Evolutionary conservation across 768 basidiomycete genomes (phyloP).

Genomic region (Lactifluus rugatus): DNA sequence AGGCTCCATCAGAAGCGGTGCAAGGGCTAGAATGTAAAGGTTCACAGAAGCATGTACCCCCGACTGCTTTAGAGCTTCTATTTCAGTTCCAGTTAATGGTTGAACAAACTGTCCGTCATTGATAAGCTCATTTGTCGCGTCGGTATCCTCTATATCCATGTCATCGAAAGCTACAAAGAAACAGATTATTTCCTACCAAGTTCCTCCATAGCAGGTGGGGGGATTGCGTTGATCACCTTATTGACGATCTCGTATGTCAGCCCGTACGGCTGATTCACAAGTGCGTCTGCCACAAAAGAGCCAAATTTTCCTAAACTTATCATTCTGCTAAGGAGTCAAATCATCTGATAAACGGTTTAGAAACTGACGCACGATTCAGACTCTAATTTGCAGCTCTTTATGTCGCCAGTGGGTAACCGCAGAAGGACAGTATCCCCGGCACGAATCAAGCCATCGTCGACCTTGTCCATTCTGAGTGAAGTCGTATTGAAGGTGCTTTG

Average conservation of each 20-base stretch:
- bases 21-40: neutral
- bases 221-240: constrained; percentile 54
- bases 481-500: neutral
- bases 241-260: constrained; percentile 78
- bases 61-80: constrained; percentile 70
- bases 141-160: constrained; percentile 70
- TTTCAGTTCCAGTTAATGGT: constrained; percentile 74
- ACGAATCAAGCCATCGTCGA: constrained; percentile 33
- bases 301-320: constrained; percentile 80
- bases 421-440: constrained; percentile 72
- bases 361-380: constrained; percentile 22
- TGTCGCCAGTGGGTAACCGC: constrained; percentile 67
- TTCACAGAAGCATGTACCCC: constrained; percentile 70
- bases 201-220: constrained; percentile 61
- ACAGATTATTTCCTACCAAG: constrained; percentile 46
- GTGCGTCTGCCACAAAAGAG: constrained; percentile 64
- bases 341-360: neutral
- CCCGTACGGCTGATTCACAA: constrained; percentile 79
- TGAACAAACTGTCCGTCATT: constrained; percentile 80
- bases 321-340: constrained; percentile 34
- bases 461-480: neutral
- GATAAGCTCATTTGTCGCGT: constrained; percentile 94
- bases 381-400: constrained; percentile 65
- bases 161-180: neutral
- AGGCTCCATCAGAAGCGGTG: neutral